Evolutionary conservation across 2,329 filamentous ascomycete genomes (phyloP), one percentile per base, ranked within the genome.

Genomic region (Diaporthe batatas): DNA sequence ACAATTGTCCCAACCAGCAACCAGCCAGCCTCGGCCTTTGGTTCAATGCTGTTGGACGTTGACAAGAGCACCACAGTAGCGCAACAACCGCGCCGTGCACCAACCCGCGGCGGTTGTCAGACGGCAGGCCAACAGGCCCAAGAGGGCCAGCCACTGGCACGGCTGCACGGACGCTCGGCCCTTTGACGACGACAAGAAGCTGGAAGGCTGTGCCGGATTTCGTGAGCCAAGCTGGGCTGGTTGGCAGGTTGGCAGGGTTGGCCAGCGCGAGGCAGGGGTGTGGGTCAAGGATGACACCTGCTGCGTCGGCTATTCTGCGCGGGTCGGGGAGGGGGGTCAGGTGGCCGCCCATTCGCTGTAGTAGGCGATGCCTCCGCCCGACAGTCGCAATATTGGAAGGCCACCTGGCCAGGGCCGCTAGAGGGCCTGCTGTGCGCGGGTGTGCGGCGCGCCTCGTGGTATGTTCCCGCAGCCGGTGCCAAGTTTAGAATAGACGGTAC

Each of bases 321-420:
- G 36, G 67, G 67, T 57, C 39, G 42, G 25, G 12, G 53, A 70
- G 53, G 42, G 12, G 53, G 54, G 39, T 18, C 42, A 59, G 68
- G 47, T 59, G 68, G 54, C 39, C 54, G 68, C 34, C 32, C 25
- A 54, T 53, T 62, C 55, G 58, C 68, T 62, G 47, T 49, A 25
- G 44, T 34, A 70, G 68, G 55, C 58, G 55, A 62, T 54, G 44
- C 58, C 29, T 70, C 68, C 65, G 44, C 62, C 32, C 34, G 68
- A 70, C 68, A 70, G 68, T 70, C 55, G 55, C 44, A 70, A 54
- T 70, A 62, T 70, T 70, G 68, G 49, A n/a, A n/a, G n/a, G n/a
- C n/a, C n/a, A n/a, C n/a, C n/a, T n/a, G n/a, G n/a, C n/a, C n/a
- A n/a, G n/a, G n/a, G n/a, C n/a, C n/a, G n/a, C n/a, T n/a, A n/a